A percentile compares a stretch with the other conserved stretches of the same genome.
phyloP scores from a whole-genome alignment of 1,139 yeast species.

The Scheffersomyces quercinus region DNA sequence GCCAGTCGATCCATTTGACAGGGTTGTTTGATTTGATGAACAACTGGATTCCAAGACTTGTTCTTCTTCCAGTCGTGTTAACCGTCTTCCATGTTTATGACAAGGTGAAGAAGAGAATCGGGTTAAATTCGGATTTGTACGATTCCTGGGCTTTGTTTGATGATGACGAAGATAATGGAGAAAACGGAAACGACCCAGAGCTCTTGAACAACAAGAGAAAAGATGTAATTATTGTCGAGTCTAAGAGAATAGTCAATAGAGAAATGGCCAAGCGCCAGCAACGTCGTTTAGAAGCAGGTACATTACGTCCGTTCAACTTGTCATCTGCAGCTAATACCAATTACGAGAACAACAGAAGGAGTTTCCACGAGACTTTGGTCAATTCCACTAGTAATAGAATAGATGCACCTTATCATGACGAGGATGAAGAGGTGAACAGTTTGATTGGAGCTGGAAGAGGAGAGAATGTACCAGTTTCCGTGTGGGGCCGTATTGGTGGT shows the following conservation, averaged over 20 bases:
- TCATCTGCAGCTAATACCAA: constrained; percentile 32
- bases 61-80: constrained; percentile 64
- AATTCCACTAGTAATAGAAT: constrained; percentile 1
- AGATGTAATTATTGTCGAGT: constrained; percentile 44
- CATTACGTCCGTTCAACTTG: constrained; percentile 32
- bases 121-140: constrained; percentile 50
- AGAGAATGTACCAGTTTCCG: not conserved
- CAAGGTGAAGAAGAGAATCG: constrained; percentile 50
- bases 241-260: constrained; percentile 40
- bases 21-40: constrained; percentile 74
- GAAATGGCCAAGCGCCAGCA: constrained; percentile 33
- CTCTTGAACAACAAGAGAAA: constrained; percentile 25
- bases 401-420: constrained; percentile 3
- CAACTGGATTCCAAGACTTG: constrained; percentile 71
- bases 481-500: constrained; percentile 29
- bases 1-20: constrained; percentile 71
- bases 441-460: too few species aligned
- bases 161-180: constrained; percentile 10
- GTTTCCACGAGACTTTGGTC: constrained; percentile 24
- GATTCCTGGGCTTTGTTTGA: constrained; percentile 39
- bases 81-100: constrained; percentile 73
- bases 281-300: constrained; percentile 8
- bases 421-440: constrained; percentile 2
- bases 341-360: constrained; percentile 31
- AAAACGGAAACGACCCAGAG: constrained; percentile 11